Evolutionary conservation across 2,329 filamentous ascomycete species (phyloP).

Genomic region (Colletotrichum chlorophyti): DNA sequence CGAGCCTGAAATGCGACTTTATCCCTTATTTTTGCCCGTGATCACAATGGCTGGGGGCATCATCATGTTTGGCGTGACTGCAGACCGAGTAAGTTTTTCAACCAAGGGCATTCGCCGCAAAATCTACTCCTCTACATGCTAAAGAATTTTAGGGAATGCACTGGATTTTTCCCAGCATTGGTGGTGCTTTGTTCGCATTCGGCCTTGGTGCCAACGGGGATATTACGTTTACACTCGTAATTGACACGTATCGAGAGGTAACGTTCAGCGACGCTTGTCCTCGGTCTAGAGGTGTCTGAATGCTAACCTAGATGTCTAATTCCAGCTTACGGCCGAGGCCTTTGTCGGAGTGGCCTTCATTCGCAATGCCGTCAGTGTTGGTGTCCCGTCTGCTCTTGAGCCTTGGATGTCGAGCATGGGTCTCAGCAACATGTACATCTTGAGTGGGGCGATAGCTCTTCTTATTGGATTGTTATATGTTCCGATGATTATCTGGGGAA

Average conservation of each 20-base stretch:
- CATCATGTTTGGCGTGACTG: conserved; percentile 43
- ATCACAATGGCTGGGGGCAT: conserved; percentile 39
- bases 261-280: neutral
- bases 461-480: conserved; percentile 33
- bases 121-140: no score
- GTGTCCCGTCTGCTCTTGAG: conserved; percentile 36
- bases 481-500: conserved; percentile 41
- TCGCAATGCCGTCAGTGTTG: conserved; percentile 39
- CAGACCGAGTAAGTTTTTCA: conserved; percentile 36
- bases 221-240: conserved; percentile 40
- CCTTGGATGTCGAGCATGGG: conserved; percentile 41
- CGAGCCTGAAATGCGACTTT: conserved; percentile 51
- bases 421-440: conserved; percentile 37
- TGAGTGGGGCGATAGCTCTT: conserved; percentile 33
- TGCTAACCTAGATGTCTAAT: neutral
- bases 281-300: no score
- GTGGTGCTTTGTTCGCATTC: conserved; percentile 43
- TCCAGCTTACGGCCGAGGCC: conserved; percentile 35
- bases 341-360: conserved; percentile 41
- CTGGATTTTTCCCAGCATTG: conserved; percentile 46
- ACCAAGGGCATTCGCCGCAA: no score
- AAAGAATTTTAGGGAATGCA: conserved; percentile 39
- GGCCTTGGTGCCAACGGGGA: conserved; percentile 43
- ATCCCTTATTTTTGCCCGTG: conserved; percentile 33
- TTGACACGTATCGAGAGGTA: conserved; percentile 45